A percentile compares a stretch with the other conserved stretches of the same genome.
Conservation (phyloP, 495 filamentous ascomycete genomes). For the Trichoderma virens region DNA sequence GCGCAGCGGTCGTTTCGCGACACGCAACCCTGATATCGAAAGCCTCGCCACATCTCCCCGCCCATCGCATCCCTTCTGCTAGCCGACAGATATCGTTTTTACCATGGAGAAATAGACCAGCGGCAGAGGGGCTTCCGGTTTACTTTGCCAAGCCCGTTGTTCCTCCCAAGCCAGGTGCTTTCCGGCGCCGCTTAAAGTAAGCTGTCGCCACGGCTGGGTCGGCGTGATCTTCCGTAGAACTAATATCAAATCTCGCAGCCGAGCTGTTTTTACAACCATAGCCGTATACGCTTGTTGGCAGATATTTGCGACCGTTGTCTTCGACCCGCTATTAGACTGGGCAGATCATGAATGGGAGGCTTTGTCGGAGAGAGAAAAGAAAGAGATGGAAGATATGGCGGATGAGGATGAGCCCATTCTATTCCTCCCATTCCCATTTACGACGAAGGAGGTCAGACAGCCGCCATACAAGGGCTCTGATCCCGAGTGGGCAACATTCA, state of each 20-base stretch:
- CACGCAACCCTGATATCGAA: not conserved
- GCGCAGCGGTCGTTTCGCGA: conserved; percentile 3
- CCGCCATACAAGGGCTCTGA: conserved; percentile 50
- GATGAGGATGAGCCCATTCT: conserved; percentile 21
- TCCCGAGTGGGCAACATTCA: conserved; percentile 65
- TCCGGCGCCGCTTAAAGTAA: not conserved
- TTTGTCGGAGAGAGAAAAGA: conserved; percentile 16
- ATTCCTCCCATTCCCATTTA: conserved; percentile 59
- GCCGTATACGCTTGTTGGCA: conserved; percentile 31
- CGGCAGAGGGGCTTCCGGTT: not conserved
- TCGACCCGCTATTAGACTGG: conserved; percentile 17
- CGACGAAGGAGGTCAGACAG: conserved; percentile 33
- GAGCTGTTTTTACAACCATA: conserved; percentile 28
- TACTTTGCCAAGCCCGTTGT: not conserved
- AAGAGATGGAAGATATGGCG: conserved; percentile 29
- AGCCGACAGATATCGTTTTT: not conserved
- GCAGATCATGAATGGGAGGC: conserved; percentile 18
- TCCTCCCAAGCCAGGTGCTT: not conserved
- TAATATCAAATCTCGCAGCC: conserved; percentile 15
- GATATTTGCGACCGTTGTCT: conserved; percentile 27
- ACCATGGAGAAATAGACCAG: not conserved
- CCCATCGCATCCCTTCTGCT: not conserved
- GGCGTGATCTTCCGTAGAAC: not conserved
- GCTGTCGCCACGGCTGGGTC: not conserved
- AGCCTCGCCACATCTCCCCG: not conserved